These are phyloP conservation scores for Penicillium atrosanguineum DNA, from an alignment of 495 filamentous ascomycete genomes.

Conservation along the genomic window DNA sequence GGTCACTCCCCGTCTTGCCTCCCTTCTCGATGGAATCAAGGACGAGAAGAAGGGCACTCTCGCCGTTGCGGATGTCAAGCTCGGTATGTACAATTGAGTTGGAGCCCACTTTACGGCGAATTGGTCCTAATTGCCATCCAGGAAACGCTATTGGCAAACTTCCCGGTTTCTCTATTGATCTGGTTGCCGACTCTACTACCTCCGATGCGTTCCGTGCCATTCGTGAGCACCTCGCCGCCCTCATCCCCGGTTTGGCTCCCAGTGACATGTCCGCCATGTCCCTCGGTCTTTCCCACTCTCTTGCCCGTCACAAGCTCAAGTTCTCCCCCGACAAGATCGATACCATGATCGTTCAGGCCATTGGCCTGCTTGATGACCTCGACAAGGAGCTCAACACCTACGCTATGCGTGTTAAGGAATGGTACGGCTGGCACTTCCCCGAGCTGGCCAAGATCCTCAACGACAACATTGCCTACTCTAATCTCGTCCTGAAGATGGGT, in stretches of 20 bases:
- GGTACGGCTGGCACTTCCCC: conserved; percentile 99
- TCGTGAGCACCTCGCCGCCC: conserved; percentile 80
- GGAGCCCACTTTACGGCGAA: not conserved
- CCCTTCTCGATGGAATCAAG: conserved; percentile 84
- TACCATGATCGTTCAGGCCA: conserved; percentile 98
- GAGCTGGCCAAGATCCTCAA: conserved; percentile 96
- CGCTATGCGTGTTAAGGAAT: conserved; percentile 99
- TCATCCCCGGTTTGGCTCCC: conserved; percentile 85
- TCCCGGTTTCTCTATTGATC: conserved; percentile 76
- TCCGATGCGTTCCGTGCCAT: conserved; percentile 90
- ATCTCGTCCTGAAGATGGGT: conserved; percentile 82
- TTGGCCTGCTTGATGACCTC: conserved; percentile 87
- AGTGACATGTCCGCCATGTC: conserved; percentile 89
- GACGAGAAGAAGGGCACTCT: conserved; percentile 97
- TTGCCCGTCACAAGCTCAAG: conserved; percentile 98
- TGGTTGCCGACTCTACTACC: conserved; percentile 83
- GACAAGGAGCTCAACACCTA: conserved; percentile 99
- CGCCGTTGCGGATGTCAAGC: conserved; percentile 91
- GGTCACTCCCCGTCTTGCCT: conserved; percentile 85
- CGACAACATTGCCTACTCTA: conserved; percentile 93
- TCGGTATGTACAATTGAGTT: conserved; percentile 55
- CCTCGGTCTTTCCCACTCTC: conserved; percentile 91
- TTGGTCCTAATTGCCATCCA: conserved; percentile 23
- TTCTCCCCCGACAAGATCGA: conserved; percentile 99
- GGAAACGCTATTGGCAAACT: conserved; percentile 90